Percentiles rank a stretch among this genome's conserved stretches.
These are phyloP conservation scores for Phytomonas francai DNA, from an alignment of 208 protist genomes.

Conservation along the genomic window DNA sequence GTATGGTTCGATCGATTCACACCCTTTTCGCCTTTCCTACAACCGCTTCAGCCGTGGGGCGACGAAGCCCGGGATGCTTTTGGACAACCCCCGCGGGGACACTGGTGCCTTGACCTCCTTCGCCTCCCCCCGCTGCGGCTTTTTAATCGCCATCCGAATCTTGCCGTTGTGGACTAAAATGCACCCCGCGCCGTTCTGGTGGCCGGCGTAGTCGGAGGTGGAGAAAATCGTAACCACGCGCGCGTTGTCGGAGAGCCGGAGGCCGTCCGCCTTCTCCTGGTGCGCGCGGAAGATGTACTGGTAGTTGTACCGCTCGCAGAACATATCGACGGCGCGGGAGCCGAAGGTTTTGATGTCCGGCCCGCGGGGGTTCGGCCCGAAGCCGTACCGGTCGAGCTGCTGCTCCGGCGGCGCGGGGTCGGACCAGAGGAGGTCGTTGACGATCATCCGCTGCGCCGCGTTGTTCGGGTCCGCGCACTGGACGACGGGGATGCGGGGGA, in stretches of 20 bases:
- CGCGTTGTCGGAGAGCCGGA: conserved; percentile 85
- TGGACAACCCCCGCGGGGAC: conserved; percentile 58
- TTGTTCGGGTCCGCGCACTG: conserved; percentile 80
- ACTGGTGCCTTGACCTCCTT: conserved; percentile 53
- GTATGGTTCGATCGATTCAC: background rate
- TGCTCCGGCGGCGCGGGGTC: conserved; percentile 80
- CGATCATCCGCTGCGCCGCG: conserved; percentile 83
- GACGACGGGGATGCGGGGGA: conserved; percentile 82
- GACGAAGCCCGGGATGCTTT: conserved; percentile 54
- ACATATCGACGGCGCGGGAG: conserved; percentile 85
- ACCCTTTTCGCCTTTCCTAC: conserved; percentile 14
- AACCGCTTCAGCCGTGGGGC: conserved; percentile 63
- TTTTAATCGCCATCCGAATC: conserved; percentile 90
- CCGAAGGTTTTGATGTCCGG: conserved; percentile 88
- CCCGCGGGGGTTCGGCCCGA: conserved; percentile 83
- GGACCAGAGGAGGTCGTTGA: conserved; percentile 88
- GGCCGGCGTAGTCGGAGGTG: conserved; percentile 86
- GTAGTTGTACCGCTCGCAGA: conserved; percentile 88
- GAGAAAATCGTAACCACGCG: conserved; percentile 91
- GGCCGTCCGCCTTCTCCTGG: conserved; percentile 86
- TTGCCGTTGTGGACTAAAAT: conserved; percentile 77
- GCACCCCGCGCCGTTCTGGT: conserved; percentile 88
- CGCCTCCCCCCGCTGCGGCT: conserved; percentile 55
- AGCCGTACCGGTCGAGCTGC: conserved; percentile 82
- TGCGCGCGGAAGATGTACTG: conserved; percentile 93